These are phyloP conservation scores for Quillaja saponaria DNA, from an alignment of 306 rosid species.

Conservation along the genomic window DNA sequence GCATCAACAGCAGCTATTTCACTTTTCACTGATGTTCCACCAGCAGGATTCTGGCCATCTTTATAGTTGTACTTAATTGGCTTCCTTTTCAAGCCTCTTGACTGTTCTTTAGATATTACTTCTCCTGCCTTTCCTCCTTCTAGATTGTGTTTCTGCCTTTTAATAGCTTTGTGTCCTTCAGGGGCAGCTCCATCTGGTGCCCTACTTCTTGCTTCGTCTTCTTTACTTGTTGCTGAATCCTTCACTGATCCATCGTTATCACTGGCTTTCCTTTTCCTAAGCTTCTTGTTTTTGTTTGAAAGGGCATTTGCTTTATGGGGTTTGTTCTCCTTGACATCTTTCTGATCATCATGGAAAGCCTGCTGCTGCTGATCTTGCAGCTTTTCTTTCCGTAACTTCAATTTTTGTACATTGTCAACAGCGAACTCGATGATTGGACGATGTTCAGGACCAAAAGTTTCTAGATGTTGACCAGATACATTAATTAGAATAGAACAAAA, in stretches of 20 bases:
- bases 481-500: constrained; percentile 7
- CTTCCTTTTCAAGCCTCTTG: constrained; percentile 32
- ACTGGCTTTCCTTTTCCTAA: constrained; percentile 49
- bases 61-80: constrained; percentile 23
- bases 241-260: constrained; percentile 40
- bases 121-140: constrained; percentile 28
- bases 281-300: constrained; percentile 31
- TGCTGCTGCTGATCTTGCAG: constrained; percentile 55
- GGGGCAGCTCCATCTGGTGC: constrained; percentile 35
- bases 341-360: constrained; percentile 26
- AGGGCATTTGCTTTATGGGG: constrained; percentile 26
- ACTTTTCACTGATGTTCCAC: constrained; percentile 13
- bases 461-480: constrained; percentile 38
- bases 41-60: constrained; percentile 38
- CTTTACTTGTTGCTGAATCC: constrained; percentile 25
- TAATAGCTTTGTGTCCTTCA: constrained; percentile 36
- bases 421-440: constrained; percentile 98
- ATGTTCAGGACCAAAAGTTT: constrained; percentile 80
- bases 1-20: constrained; percentile 28
- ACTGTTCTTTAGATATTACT: constrained; percentile 19
- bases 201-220: constrained; percentile 30
- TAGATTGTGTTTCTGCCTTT: constrained; percentile 51
- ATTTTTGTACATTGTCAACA: constrained; percentile 73
- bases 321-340: constrained; percentile 22
- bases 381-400: constrained; percentile 64